Conservation (phyloP, 2,329 filamentous ascomycete genomes). For the Sporothrix humicola region DNA sequence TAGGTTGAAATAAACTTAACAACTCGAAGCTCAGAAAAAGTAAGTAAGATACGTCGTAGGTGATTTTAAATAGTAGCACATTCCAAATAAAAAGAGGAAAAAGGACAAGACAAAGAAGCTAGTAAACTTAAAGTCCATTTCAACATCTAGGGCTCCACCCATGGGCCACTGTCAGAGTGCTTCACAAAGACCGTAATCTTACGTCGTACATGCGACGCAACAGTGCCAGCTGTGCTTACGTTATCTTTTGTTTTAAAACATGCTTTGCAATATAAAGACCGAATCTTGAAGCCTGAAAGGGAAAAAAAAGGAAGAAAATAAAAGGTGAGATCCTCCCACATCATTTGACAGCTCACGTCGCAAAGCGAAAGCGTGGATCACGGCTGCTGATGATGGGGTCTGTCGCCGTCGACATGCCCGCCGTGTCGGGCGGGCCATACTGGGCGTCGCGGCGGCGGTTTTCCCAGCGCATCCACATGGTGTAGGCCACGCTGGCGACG, state of each 20-base stretch:
- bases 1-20: too few species aligned
- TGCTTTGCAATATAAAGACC: too few species aligned
- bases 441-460: background rate
- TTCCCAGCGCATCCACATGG: background rate
- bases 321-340: too few species aligned
- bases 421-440: background rate
- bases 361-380: background rate
- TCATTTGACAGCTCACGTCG: background rate
- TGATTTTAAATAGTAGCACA: background rate
- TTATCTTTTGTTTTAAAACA: too few species aligned
- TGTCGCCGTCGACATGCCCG: background rate
- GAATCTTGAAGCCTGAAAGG: too few species aligned
- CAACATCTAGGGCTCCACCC: too few species aligned
- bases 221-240: too few species aligned
- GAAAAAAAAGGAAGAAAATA: too few species aligned
- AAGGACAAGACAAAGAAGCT: background rate
- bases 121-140: background rate
- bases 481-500: background rate
- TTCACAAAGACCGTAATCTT: too few species aligned
- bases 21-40: background rate
- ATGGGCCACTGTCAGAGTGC: too few species aligned
- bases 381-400: background rate
- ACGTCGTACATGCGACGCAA: too few species aligned
- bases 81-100: background rate
- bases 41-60: background rate